Evolutionary conservation across 2,329 filamentous ascomycete species (phyloP), one percentile per base, ranked within the genome.

Genomic region (Blastomyces percursus): DNA sequence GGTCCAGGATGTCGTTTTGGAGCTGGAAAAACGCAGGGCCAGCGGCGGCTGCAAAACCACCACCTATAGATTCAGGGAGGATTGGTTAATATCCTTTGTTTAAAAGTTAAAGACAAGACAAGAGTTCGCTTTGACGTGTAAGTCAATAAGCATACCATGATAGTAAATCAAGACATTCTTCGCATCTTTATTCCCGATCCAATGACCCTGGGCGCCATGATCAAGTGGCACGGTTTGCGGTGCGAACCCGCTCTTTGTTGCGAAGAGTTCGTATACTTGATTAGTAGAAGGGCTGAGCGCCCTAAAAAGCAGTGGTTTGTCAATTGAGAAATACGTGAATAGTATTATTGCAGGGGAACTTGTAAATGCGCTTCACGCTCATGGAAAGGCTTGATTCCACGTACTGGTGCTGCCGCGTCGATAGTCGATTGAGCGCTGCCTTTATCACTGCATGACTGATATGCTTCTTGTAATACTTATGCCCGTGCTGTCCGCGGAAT

Each of bases 11-110:
- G 19, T 78, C 74, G 24, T 70, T 68, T 58, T 81, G 74, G 74
- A 80, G 84, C 21, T 77, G 70, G 61, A 83, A 74, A 68, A 84
- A 80, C 51, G 75, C 79, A 7, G 76, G 65, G 6, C 71, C 72
- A 8, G 77, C 77, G 2, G 82, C 76, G 8, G 83, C 63, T 2
- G 77, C 77, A 67, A 83, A 86, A 5, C 84, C 84, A 54, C 84
- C 84, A 19, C 81, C 80, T 83, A 44, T 12, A 40, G 12, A 11
- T 55, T 12, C 27, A 51, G 44, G 35, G 21, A 40, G 2, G 16
- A 38, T 24, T 56, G 40, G 19, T 40, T 51, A 48, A 16, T 56
- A 48, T 12, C 42, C 12, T 30, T 21, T 16, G 24, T 54, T 24
- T 52, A 16, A 24, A 54, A 42, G n/a, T 4, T 19, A 54, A 44